Conservation (phyloP, 352 stramenopile genomes). For the Phytopythium cucurbitacearum region DNA sequence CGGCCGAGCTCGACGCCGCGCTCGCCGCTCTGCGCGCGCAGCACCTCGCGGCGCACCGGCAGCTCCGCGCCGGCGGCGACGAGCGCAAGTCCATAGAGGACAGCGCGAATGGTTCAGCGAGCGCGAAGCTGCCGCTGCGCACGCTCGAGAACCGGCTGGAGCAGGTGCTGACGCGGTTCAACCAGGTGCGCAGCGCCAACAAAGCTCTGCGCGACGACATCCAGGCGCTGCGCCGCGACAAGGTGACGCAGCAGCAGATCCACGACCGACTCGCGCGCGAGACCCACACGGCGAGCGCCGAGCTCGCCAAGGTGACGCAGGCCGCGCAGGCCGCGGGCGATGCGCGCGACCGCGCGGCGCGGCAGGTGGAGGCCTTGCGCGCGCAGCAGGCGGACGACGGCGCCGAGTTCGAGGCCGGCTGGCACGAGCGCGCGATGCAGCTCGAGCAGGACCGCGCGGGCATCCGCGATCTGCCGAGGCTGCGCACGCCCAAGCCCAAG, state of each 20-base stretch:
- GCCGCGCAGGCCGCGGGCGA: slow-evolving; percentile 82
- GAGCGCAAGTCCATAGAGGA: slow-evolving; percentile 14
- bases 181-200: slow-evolving; percentile 81
- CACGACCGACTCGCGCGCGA: slow-evolving; percentile 81
- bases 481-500: slow-evolving; percentile 58
- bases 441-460: slow-evolving; percentile 82
- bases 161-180: slow-evolving; percentile 82
- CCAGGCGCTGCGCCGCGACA: slow-evolving; percentile 71
- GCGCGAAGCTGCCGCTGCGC: slow-evolving; percentile 55
- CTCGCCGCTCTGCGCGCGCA: slow-evolving; percentile 16
- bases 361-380: slow-evolving; percentile 72
- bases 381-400: slow-evolving; percentile 75
- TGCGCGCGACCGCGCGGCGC: slow-evolving; percentile 77
- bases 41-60: slow-evolving; percentile 52
- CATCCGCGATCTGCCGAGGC: slow-evolving; percentile 68
- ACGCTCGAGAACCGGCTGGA: slow-evolving; percentile 82
- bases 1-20: slow-evolving; percentile 38
- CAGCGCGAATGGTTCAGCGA: slow-evolving; percentile 27
- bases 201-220: slow-evolving; percentile 79
- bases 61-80: slow-evolving; percentile 44
- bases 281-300: slow-evolving; percentile 76
- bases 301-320: slow-evolving; percentile 72
- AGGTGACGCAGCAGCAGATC: slow-evolving; percentile 70
- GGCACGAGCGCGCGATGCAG: slow-evolving; percentile 75
- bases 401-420: slow-evolving; percentile 82